phyloP scores from a whole-genome alignment of 805 yeast genomes.

The Ogataea corticis region DNA sequence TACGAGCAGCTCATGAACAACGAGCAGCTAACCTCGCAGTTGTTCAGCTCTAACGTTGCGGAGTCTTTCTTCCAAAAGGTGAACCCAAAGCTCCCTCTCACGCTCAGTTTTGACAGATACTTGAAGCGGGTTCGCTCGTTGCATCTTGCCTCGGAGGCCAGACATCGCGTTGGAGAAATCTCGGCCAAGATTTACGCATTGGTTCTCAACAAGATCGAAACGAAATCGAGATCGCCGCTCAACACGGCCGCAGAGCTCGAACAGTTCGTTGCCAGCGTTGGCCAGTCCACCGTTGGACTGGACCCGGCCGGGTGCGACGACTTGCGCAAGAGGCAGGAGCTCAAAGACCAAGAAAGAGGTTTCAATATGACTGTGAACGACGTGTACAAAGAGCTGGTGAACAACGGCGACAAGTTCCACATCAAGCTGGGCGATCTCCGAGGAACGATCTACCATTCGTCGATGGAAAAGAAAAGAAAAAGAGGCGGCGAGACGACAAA shows the following conservation, averaged over 20 bases:
- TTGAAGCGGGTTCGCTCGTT: constrained; percentile 64
- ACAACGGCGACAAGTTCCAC: constrained; percentile 35
- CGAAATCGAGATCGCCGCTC: constrained; percentile 42
- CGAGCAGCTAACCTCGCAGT: constrained; percentile 13
- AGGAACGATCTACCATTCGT: constrained; percentile 36
- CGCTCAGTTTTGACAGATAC: constrained; percentile 65
- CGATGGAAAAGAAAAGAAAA: constrained; percentile 29
- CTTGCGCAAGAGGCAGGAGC: constrained; percentile 28
- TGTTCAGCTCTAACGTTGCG: constrained; percentile 11
- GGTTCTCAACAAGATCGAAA: constrained; percentile 60
- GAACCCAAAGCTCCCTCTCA: constrained; percentile 50
- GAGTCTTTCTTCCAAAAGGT: constrained; percentile 38
- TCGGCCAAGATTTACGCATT: constrained; percentile 64
- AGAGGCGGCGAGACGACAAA: constrained; percentile 8
- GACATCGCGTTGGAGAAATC: constrained; percentile 67
- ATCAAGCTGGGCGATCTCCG: constrained; percentile 38
- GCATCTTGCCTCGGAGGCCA: constrained; percentile 62
- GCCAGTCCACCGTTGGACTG: constrained; percentile 34
- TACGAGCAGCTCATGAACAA: constrained; percentile 15
- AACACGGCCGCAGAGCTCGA: constrained; percentile 26
- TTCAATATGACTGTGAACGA: constrained; percentile 45
- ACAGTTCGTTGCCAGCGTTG: constrained; percentile 32
- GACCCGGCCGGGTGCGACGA: constrained; percentile 31
- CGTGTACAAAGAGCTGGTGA: constrained; percentile 32
- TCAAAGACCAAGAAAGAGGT: constrained; percentile 38